Percentiles rank a stretch among this genome's conserved stretches.
These are phyloP conservation scores for Daucus carota DNA, from an alignment of 129 eudicot genomes.

Conservation along the genomic window DNA sequence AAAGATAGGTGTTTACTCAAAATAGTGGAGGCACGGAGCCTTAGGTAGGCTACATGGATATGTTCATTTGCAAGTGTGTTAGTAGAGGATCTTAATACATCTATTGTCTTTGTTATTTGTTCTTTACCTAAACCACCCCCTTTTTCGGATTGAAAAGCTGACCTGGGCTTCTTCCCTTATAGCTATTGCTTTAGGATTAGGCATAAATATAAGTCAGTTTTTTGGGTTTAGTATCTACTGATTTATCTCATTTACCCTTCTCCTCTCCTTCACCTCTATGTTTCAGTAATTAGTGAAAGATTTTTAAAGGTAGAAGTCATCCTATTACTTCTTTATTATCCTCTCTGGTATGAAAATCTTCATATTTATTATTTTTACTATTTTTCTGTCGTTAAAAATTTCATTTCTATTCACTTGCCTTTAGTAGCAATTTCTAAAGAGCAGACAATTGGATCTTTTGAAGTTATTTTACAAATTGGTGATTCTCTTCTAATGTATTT, in stretches of 20 bases:
- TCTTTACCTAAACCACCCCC: not conserved
- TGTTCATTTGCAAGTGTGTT: too few relatives aligned
- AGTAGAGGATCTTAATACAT: not conserved
- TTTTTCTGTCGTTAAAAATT: too few relatives aligned
- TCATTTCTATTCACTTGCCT: too few relatives aligned
- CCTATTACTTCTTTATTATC: not conserved
- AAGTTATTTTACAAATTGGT: not conserved
- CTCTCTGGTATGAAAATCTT: not conserved
- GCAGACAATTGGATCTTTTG: not conserved
- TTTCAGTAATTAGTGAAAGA: slow-evolving; percentile 25
- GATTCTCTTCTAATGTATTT: not conserved
- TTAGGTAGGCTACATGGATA: too few relatives aligned
- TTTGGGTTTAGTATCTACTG: slow-evolving; percentile 84
- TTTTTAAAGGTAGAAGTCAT: slow-evolving; percentile 10
- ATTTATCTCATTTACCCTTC: not conserved
- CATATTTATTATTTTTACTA: not conserved
- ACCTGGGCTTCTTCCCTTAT: slow-evolving; percentile 93
- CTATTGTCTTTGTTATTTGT: not conserved
- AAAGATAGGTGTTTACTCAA: too few relatives aligned
- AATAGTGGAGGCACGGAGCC: too few relatives aligned
- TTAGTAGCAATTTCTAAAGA: not conserved
- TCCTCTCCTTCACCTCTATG: too few relatives aligned
- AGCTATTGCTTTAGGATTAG: slow-evolving; percentile 83
- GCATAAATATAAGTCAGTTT: slow-evolving; percentile 73
- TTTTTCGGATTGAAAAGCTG: slow-evolving; percentile 65